Percentiles rank a stretch among this genome's conserved stretches.
phyloP scores from a whole-genome alignment of 441 rosid species.

The Oxalis stricta region DNA sequence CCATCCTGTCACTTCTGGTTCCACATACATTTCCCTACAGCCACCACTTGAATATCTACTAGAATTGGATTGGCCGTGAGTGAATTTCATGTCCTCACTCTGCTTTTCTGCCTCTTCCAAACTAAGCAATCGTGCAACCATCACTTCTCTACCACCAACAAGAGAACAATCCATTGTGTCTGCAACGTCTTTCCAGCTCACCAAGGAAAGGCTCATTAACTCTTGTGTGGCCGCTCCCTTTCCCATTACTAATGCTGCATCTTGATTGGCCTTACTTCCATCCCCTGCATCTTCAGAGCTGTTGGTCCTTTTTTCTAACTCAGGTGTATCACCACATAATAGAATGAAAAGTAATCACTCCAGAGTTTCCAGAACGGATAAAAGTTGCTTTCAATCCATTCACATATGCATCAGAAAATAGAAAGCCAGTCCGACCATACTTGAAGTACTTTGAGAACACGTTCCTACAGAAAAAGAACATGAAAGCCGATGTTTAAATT shows the following conservation, averaged over 20 bases:
- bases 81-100: conserved; percentile 62
- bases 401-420: conserved; percentile 97
- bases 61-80: conserved; percentile 35
- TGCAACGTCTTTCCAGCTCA: conserved; percentile 96
- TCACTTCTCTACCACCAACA: conserved; percentile 91
- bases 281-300: conserved; percentile 30
- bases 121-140: conserved; percentile 89
- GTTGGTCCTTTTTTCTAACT: conserved; percentile 58
- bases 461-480: conserved; percentile 61
- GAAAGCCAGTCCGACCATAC: conserved; percentile 99
- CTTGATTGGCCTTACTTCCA: conserved; percentile 51
- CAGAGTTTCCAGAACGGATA: conserved; percentile 81
- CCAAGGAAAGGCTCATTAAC: conserved; percentile 72
- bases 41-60: conserved; percentile 31
- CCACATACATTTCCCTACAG: no score
- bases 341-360: conserved; percentile 78
- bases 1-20: conserved; percentile 42
- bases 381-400: conserved; percentile 90
- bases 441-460: conserved; percentile 92
- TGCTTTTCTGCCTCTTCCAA: conserved; percentile 95
- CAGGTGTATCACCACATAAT: conserved; percentile 80
- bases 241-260: conserved; percentile 92
- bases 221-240: conserved; percentile 90
- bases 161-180: conserved; percentile 97
- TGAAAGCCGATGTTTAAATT: conserved; percentile 3